These are phyloP conservation scores for Mucor piriformis DNA, from an alignment of 371 early-diverging fungal genomes.

Conservation along the genomic window DNA sequence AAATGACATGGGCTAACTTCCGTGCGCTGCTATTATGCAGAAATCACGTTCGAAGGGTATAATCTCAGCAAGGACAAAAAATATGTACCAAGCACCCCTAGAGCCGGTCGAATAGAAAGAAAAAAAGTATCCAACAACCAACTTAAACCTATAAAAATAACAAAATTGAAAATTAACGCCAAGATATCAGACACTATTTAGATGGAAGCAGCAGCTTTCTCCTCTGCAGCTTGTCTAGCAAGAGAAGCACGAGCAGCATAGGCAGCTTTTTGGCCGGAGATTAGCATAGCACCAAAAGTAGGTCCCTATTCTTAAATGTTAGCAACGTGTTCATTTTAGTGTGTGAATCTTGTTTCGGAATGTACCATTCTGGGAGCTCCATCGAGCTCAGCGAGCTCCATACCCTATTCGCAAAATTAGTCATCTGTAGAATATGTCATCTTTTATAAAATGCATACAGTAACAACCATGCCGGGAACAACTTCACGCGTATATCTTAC, in stretches of 20 bases:
- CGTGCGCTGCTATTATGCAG: constrained; percentile 51
- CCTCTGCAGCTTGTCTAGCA: constrained; percentile 33
- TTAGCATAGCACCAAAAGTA: constrained; percentile 77
- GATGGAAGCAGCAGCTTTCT: constrained; percentile 10
- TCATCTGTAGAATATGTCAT: too few relatives aligned
- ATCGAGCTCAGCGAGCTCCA: constrained; percentile 70
- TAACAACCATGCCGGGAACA: constrained; percentile 72
- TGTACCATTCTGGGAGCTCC: constrained; percentile 62
- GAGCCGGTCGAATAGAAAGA: constrained; percentile 29
- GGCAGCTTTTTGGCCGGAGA: constrained; percentile 74
- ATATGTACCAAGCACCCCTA: constrained; percentile 46
- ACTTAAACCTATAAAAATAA: constrained; percentile 17
- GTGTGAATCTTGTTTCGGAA: not conserved
- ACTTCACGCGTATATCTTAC: constrained; percentile 73
- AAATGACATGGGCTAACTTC: constrained; percentile 29
- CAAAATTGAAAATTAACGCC: constrained; percentile 23
- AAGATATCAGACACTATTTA: constrained; percentile 12
- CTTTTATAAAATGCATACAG: constrained; percentile 36
- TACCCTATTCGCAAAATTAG: too few relatives aligned
- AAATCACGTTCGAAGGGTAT: constrained; percentile 53
- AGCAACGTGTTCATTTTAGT: too few relatives aligned
- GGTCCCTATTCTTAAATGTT: too few relatives aligned
- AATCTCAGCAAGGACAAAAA: constrained; percentile 40
- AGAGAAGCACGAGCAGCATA: constrained; percentile 56
- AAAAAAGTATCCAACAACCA: constrained; percentile 14